phyloP scores from a whole-genome alignment of 2,329 filamentous ascomycete genomes.

The Calonectria leucothoes region DNA sequence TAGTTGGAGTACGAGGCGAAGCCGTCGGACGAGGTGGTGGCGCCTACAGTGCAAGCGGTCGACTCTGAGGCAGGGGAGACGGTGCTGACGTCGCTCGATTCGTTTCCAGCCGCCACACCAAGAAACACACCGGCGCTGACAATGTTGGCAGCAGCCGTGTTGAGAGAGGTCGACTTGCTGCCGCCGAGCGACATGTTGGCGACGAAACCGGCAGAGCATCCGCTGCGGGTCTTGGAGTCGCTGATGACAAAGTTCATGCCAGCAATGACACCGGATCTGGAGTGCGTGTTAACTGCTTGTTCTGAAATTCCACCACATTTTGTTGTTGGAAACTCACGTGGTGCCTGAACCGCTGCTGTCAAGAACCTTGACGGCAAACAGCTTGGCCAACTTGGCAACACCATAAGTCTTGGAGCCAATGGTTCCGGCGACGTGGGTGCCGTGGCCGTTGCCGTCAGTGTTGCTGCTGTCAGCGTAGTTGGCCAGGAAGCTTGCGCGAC shows the following conservation, averaged over 20 bases:
- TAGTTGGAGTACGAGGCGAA: conserved; percentile 65
- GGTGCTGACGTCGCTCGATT: conserved; percentile 54
- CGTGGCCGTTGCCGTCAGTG: conserved; percentile 53
- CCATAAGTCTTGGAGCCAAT: conserved; percentile 49
- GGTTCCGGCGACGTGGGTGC: conserved; percentile 52
- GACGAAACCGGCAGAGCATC: conserved; percentile 58
- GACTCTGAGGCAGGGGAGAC: conserved; percentile 61
- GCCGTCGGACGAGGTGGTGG: conserved; percentile 53
- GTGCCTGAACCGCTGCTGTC: conserved; percentile 46
- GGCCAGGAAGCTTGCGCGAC: conserved; percentile 47
- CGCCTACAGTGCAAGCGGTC: conserved; percentile 65
- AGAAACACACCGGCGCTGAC: conserved; percentile 62
- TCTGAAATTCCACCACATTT: not conserved
- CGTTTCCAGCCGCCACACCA: conserved; percentile 68
- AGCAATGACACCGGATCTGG: conserved; percentile 55
- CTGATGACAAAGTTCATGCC: conserved; percentile 57
- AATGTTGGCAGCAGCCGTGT: conserved; percentile 61
- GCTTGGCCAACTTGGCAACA: conserved; percentile 56
- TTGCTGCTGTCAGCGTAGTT: conserved; percentile 41
- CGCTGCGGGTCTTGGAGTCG: conserved; percentile 47
- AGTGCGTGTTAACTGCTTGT: not conserved
- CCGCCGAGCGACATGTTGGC: conserved; percentile 70
- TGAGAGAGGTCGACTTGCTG: conserved; percentile 56
- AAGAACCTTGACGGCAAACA: conserved; percentile 61
- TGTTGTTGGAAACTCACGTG: conserved; percentile 31